Conservation (phyloP, 257 asterid genomes). For the Nicotiana knightiana region DNA sequence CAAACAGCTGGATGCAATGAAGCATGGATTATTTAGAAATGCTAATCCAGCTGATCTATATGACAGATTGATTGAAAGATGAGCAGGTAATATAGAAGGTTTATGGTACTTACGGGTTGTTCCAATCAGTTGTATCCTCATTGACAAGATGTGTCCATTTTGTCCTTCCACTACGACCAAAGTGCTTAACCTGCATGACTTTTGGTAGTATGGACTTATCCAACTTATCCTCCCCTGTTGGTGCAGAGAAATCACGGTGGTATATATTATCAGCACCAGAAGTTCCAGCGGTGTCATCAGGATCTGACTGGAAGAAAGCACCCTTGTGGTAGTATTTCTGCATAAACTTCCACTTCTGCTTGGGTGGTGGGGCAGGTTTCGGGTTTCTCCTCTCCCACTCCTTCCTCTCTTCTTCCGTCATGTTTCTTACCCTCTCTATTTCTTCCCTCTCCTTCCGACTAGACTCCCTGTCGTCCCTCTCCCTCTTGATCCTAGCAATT, state of each 20-base stretch:
- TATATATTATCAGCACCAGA: constrained; percentile 48
- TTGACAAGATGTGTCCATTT: constrained; percentile 96
- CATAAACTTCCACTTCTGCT: constrained; percentile 86
- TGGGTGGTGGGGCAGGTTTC: constrained; percentile 35
- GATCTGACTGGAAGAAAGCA: constrained; percentile 79
- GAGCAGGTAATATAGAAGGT: background rate
- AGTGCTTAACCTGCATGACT: constrained; percentile 97
- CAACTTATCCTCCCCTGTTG: constrained; percentile 94
- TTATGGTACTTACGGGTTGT: constrained; percentile 60
- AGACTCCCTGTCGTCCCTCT: constrained; percentile 78
- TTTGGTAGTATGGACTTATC: constrained; percentile 80
- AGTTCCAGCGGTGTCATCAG: constrained; percentile 68
- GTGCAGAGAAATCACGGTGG: constrained; percentile 77
- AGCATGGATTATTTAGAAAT: background rate
- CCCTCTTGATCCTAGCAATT: constrained; percentile 94
- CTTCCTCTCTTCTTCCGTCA: constrained; percentile 94
- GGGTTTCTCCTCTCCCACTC: constrained; percentile 99
- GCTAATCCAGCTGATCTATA: background rate
- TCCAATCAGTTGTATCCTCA: constrained; percentile 98
- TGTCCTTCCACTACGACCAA: constrained; percentile 95
- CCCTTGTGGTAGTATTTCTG: constrained; percentile 96
- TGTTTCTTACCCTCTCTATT: constrained; percentile 85
- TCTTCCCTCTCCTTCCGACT: constrained; percentile 85
- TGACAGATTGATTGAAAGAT: background rate
- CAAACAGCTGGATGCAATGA: background rate